Conservation (phyloP, 1,284 basidiomycete genomes). For the Peniophora sp. region DNA sequence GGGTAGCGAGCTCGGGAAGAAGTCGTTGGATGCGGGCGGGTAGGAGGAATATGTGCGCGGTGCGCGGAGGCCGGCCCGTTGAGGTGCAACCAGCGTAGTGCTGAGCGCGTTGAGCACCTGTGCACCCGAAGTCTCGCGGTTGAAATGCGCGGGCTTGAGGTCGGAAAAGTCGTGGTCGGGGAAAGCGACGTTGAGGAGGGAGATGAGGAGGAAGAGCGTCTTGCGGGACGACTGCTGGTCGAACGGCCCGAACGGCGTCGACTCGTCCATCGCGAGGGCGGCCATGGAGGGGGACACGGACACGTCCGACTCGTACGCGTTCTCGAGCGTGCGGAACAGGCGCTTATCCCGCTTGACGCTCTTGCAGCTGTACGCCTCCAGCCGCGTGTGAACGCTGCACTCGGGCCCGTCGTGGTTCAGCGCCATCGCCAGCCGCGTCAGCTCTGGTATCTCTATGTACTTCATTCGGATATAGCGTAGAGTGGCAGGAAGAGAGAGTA, state of each 20-base stretch:
- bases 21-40: slow-evolving; percentile 61
- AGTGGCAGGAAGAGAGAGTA: too few relatives aligned
- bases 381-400: slow-evolving; percentile 85
- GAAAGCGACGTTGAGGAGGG: slow-evolving; percentile 94
- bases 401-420: slow-evolving; percentile 83
- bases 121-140: slow-evolving; percentile 72
- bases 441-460: slow-evolving; percentile 81
- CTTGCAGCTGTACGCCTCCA: slow-evolving; percentile 98
- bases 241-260: slow-evolving; percentile 74
- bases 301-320: slow-evolving; percentile 72
- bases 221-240: slow-evolving; percentile 74
- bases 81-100: slow-evolving; percentile 66
- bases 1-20: slow-evolving; percentile 66
- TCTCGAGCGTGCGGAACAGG: slow-evolving; percentile 88
- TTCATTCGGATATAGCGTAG: slow-evolving; percentile 51
- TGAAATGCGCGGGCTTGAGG: slow-evolving; percentile 88
- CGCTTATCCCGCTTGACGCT: slow-evolving; percentile 96
- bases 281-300: slow-evolving; percentile 65
- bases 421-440: slow-evolving; percentile 74
- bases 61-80: slow-evolving; percentile 52
- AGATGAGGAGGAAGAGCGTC: slow-evolving; percentile 90
- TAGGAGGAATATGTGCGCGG: slow-evolving; percentile 77
- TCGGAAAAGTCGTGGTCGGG: slow-evolving; percentile 97
- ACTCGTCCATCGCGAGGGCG: slow-evolving; percentile 56
- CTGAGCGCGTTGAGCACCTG: slow-evolving; percentile 75